Base-by-base conservation (phyloP, 2,329 filamentous ascomycete genomes). In the Trichoderma sp. region DNA sequence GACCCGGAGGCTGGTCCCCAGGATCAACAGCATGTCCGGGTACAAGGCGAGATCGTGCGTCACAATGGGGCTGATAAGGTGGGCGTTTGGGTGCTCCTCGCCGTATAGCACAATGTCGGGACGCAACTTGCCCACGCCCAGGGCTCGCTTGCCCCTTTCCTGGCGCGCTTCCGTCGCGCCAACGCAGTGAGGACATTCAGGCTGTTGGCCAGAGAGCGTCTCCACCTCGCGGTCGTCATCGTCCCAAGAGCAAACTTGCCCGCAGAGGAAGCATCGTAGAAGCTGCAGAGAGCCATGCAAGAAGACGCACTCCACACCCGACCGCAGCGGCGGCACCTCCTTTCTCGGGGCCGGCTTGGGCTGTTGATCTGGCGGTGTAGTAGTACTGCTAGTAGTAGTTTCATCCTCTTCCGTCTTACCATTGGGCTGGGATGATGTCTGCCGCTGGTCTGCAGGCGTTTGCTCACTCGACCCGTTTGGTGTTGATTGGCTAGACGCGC, bases 31-130 rank as follows among this genome's bases (percentile, higher is more conserved):
- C 73, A 92, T 83, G 74, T 93, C 91, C 0, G 91, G 91, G 3
- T 85, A 85, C 3, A 91, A 82, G 3, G 84, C 84, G 1, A 93
- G 82, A 76, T 93, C 91, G 72, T 92, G 89, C 15, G 90, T 90
- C 15, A 92, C 86, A 13, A 93, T 87, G 2, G 88, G 88, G 26
- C 89, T 90, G 74, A 93, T 91, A 6, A 91, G 83, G 72, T 92
- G 88, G 2, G 89, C 88, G 36, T 87, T 87, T 0, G 91, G 91
- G 75, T 93, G 90, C 67, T 93, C 90, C 77, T 93, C 91, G 26
- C 91, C 91, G 76, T 93, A 93, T 1, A 93, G 83, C 2, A 93
- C 91, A 75, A 93, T 92, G 75, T 93, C 91, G 0, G 91, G 91
- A 50, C 91, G 84, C 20, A 93, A 83, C 73, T 90, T 90, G 39